A percentile compares a stretch with the other conserved stretches of the same genome.
These are phyloP conservation scores for Casuarina cunninghamiana DNA, from an alignment of 306 rosid genomes.

Conservation along the genomic window DNA sequence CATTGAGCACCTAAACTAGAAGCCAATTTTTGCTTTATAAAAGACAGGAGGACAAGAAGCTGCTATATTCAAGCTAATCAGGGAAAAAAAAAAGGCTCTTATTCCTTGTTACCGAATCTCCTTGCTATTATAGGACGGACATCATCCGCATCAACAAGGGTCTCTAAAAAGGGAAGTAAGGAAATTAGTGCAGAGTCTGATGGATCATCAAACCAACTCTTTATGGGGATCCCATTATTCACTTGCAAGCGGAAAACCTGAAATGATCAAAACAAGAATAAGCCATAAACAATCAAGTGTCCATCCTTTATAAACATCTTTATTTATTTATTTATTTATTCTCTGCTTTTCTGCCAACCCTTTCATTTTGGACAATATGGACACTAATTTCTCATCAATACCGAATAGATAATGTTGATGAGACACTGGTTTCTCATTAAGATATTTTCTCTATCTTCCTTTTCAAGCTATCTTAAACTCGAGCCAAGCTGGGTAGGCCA, in stretches of 20 bases:
- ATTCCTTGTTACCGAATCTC: conserved; percentile 90
- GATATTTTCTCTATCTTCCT: neutral
- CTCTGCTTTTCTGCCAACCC: neutral
- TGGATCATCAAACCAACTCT: conserved; percentile 98
- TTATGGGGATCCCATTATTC: conserved; percentile 97
- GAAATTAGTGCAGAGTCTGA: conserved; percentile 80
- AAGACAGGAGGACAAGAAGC: conserved; percentile 38
- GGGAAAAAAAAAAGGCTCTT: conserved; percentile 49
- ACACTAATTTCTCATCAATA: neutral
- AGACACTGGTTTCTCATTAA: conserved; percentile 4
- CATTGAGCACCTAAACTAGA: conserved; percentile 51
- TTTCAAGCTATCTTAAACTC: neutral
- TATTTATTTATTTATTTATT: neutral
- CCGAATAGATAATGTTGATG: neutral
- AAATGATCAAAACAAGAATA: conserved; percentile 38
- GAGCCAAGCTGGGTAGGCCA: neutral
- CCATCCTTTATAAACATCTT: conserved; percentile 10
- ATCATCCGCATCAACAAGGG: conserved; percentile 85
- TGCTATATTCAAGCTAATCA: conserved; percentile 58
- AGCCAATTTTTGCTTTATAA: conserved; percentile 47
- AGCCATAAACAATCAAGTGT: conserved; percentile 33
- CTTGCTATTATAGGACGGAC: conserved; percentile 93
- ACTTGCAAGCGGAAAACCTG: conserved; percentile 99
- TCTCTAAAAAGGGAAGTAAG: conserved; percentile 95
- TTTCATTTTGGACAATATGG: neutral